A percentile compares a stretch with the other conserved stretches of the same genome.
Conservation (phyloP, 805 yeast species). For the Tetrapisispora fleetii region DNA sequence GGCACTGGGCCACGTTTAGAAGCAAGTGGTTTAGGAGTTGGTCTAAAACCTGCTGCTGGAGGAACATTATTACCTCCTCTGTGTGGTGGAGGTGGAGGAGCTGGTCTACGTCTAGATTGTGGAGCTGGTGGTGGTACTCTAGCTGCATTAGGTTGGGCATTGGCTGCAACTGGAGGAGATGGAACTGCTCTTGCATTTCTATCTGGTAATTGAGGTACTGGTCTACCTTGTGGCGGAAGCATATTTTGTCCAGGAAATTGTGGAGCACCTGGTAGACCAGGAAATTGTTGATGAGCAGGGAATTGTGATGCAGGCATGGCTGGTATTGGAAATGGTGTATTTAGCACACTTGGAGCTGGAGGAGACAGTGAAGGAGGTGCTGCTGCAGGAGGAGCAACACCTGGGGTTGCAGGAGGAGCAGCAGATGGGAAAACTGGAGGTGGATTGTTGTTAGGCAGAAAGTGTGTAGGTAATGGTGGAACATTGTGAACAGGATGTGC, state of each 20-base stretch:
- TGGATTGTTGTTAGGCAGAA: constrained; percentile 1
- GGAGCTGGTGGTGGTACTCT: constrained; percentile 11
- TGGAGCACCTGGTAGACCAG: no score
- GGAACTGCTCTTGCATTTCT: constrained; percentile 6
- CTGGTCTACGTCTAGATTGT: constrained; percentile 26
- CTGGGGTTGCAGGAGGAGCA: background rate
- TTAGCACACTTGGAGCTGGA: background rate
- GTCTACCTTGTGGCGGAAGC: constrained; percentile 6
- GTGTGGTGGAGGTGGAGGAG: constrained; percentile 25
- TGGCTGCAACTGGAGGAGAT: constrained; percentile 4
- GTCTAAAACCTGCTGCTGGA: constrained; percentile 10
- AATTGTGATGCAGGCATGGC: constrained; percentile 5
- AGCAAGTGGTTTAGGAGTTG: background rate
- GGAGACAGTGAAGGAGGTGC: background rate
- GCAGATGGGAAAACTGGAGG: background rate
- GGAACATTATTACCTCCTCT: constrained; percentile 18
- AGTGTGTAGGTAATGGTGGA: constrained; percentile 17
- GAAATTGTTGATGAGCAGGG: constrained; percentile 4
- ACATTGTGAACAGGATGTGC: constrained; percentile 13
- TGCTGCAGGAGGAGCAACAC: background rate
- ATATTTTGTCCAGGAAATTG: constrained; percentile 5
- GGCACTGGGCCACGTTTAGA: constrained; percentile 14
- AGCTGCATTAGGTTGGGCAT: constrained; percentile 7
- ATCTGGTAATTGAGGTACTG: constrained; percentile 15
- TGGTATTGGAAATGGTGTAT: constrained; percentile 7